A percentile compares a stretch with the other conserved stretches of the same genome.
Conservation (phyloP, 2,329 filamentous ascomycete genomes). For the Fusarium mangiferae region DNA sequence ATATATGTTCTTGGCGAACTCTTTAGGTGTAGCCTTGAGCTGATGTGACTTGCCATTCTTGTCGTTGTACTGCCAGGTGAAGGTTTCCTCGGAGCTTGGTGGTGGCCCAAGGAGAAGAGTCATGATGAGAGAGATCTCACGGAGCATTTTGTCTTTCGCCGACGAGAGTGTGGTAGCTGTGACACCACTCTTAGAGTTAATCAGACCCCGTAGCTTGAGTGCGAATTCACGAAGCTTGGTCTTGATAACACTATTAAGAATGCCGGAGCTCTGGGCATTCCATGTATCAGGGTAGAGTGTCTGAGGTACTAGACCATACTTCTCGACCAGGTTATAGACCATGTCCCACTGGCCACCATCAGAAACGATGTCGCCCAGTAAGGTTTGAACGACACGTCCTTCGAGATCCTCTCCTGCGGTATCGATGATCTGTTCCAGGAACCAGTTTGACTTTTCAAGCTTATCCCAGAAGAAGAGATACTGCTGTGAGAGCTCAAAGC, state of each 20-base stretch:
- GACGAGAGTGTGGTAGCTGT: conserved; percentile 54
- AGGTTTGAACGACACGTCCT: conserved; percentile 74
- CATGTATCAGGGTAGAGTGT: conserved; percentile 82
- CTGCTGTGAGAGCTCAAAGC: conserved; percentile 86
- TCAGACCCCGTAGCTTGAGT: conserved; percentile 73
- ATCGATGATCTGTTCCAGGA: conserved; percentile 84
- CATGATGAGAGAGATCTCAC: conserved; percentile 82
- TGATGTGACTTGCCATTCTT: conserved; percentile 71
- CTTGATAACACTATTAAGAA: conserved; percentile 79
- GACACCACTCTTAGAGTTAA: conserved; percentile 46
- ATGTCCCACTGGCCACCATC: conserved; percentile 95
- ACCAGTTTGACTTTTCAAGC: conserved; percentile 90
- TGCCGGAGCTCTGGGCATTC: conserved; percentile 76
- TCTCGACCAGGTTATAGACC: conserved; percentile 84
- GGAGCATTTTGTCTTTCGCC: conserved; percentile 79
- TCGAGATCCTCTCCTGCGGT: conserved; percentile 78
- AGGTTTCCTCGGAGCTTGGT: conserved; percentile 73
- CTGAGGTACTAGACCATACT: conserved; percentile 91
- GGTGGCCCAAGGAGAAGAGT: conserved; percentile 85
- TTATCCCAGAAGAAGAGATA: conserved; percentile 97
- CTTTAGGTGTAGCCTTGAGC: conserved; percentile 72
- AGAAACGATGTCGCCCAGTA: conserved; percentile 74
- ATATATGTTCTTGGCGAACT: conserved; percentile 76
- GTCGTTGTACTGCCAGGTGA: conserved; percentile 84
- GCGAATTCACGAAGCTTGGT: conserved; percentile 90